Evolutionary conservation across 352 stramenopile genomes (phyloP).

Genomic region (Blastocystis sp.): DNA sequence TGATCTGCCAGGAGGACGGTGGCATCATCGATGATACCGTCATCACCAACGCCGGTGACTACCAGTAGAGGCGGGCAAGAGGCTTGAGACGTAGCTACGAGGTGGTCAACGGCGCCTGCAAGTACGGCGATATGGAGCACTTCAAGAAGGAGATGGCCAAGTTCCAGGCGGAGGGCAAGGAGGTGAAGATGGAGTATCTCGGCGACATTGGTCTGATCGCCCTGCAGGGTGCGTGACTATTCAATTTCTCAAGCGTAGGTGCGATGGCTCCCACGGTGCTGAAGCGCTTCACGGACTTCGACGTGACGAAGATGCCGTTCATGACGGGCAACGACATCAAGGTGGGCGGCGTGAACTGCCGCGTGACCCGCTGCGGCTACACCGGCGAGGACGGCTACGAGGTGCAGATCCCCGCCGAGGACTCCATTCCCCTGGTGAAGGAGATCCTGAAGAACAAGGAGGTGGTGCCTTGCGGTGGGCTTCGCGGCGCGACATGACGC

Average conservation of each 20-base stretch:
- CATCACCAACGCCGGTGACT: constrained; percentile 89
- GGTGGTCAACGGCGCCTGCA: constrained; percentile 95
- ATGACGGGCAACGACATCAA: constrained; percentile 84
- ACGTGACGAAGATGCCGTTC: constrained; percentile 88
- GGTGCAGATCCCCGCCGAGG: constrained; percentile 79
- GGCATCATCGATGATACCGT: constrained; percentile 97
- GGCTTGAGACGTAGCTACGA: constrained; percentile 78
- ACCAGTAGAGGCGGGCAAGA: constrained; percentile 74
- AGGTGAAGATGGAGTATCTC: constrained; percentile 72
- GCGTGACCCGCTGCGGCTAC: constrained; percentile 91
- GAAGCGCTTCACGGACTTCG: constrained; percentile 76
- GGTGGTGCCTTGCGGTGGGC: constrained; percentile 75
- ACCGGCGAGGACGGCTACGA: constrained; percentile 98
- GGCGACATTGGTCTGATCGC: constrained; percentile 86
- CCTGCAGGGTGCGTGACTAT: constrained; percentile 79
- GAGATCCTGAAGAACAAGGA: constrained; percentile 52
- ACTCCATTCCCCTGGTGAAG: constrained; percentile 75
- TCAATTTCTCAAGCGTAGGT: no score
- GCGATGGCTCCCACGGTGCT: constrained; percentile 84
- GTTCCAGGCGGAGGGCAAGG: constrained; percentile 60
- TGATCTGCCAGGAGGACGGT: constrained; percentile 90
- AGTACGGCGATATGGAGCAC: constrained; percentile 89
- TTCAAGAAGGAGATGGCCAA: constrained; percentile 69
- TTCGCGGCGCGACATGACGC: not conserved
- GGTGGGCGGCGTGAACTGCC: constrained; percentile 79